These are phyloP conservation scores for Halenospora varia DNA, from an alignment of 495 filamentous ascomycete species.

Conservation along the genomic window DNA sequence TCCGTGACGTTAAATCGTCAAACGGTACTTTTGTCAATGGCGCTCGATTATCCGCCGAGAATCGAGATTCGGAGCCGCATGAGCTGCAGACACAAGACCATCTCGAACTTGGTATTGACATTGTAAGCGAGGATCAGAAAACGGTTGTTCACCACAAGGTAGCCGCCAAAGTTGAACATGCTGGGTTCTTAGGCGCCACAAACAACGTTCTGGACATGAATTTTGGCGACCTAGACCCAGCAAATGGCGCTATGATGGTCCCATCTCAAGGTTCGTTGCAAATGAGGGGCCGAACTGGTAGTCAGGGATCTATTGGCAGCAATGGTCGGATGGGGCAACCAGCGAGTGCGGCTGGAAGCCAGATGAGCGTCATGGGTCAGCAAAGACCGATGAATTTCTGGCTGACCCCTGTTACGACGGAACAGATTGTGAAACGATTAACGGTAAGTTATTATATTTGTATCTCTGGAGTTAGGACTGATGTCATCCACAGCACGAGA, in stretches of 20 bases:
- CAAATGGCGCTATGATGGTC: slow-evolving; percentile 64
- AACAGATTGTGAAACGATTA: slow-evolving; percentile 90
- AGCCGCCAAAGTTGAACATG: slow-evolving; percentile 91
- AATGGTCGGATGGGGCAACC: slow-evolving; percentile 48
- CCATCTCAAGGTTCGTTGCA: slow-evolving; percentile 38
- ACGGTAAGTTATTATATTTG: slow-evolving; percentile 59
- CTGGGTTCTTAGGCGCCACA: slow-evolving; percentile 64
- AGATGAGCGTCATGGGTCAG: slow-evolving; percentile 53
- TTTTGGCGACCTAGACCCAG: slow-evolving; percentile 80
- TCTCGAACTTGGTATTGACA: slow-evolving; percentile 93
- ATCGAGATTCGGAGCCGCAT: slow-evolving; percentile 90
- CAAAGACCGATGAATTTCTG: slow-evolving; percentile 72
- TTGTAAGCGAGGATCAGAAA: slow-evolving; percentile 97
- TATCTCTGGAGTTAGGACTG: not conserved
- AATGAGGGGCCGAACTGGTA: slow-evolving; percentile 67
- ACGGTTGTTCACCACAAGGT: slow-evolving; percentile 98
- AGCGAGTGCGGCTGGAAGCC: slow-evolving; percentile 44
- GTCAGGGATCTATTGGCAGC: slow-evolving; percentile 61
- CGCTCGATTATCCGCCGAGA: slow-evolving; percentile 83
- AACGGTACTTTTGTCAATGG: slow-evolving; percentile 98
- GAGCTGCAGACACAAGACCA: slow-evolving; percentile 84
- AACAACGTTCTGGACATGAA: slow-evolving; percentile 81
- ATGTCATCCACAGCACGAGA: slow-evolving; percentile 60
- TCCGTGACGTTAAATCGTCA: slow-evolving; percentile 95
- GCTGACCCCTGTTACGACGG: slow-evolving; percentile 84